Conservation (phyloP, 768 basidiomycete species). For the Podaxis sp. region DNA sequence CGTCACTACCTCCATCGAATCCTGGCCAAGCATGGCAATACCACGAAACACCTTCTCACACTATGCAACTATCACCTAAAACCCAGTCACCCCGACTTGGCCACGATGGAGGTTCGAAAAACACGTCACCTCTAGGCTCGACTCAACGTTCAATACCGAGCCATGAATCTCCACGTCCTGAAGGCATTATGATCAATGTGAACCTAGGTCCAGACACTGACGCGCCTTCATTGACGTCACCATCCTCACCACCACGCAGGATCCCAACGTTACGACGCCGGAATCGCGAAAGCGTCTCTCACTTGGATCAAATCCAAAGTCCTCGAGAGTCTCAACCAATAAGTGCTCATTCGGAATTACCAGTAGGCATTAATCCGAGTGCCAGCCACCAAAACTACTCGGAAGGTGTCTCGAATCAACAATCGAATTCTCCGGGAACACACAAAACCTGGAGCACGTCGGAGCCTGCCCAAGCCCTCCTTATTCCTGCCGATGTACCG, state of each 20-base stretch:
- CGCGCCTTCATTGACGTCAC: not conserved
- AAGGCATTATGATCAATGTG: not conserved
- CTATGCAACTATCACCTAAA: not conserved
- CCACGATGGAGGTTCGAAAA: not conserved
- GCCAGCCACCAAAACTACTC: too few relatives aligned
- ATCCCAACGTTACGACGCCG: not conserved
- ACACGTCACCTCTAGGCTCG: not conserved
- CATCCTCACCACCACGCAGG: not conserved
- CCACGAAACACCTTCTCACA: not conserved
- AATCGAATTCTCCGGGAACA: too few relatives aligned
- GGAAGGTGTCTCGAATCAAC: too few relatives aligned
- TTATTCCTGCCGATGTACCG: not conserved
- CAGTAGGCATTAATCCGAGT: not conserved
- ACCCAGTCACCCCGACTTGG: not conserved
- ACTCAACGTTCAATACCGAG: conserved; percentile 1
- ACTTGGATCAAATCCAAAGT: not conserved
- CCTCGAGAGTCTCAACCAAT: not conserved
- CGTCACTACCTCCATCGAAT: not conserved
- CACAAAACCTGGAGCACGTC: not conserved
- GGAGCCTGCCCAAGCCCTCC: not conserved
- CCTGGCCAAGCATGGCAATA: not conserved
- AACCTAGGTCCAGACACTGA: not conserved
- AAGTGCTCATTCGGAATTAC: not conserved
- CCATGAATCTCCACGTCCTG: not conserved
- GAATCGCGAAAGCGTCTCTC: not conserved